Evolutionary conservation across 75 land plant genomes (phyloP), one percentile per base, ranked within the genome.

Genomic region (Selaginella moellendorffii): DNA sequence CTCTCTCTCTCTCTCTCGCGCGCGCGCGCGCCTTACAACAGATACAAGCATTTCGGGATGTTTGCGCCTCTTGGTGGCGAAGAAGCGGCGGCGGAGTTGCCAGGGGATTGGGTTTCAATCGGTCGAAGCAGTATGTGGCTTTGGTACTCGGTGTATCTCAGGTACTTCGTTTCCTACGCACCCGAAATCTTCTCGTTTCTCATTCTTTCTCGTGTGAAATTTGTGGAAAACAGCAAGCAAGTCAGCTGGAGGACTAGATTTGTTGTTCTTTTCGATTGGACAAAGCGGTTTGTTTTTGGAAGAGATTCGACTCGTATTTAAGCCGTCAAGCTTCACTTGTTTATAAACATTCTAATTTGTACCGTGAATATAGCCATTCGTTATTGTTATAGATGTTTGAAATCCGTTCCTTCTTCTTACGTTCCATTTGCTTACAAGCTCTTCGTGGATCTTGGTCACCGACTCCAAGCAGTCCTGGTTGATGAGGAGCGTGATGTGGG

Each of bases 71-170:
- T 69, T 0, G 71, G 71, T 29, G 71, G 71, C 20, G 71, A 69
- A 64, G 26, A 63, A n/a, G 54, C 69, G 19, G 71, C 54, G 2
- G 68, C 68, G 14, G 69, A 69, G 14, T 63, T 69, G 12, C 71
- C 71, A n/a, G 71, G 71, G 26, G 71, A 69, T 29, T 69, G 71
- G 71, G 68, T 69, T 26, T 64, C 69, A 17, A 69, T 69, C 12
- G 71, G 71, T n/a, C 53, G 71, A 23, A 69, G 71, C 36, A 69
- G 65, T 8, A 64, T 61, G 62, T 69, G 71, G 71, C 71, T 69
- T 27, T 69, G 71, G 71, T 69, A 69, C 36, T 69, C 71, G 1
- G 71, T 69, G 0, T 69, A 69, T 64, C 65, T 62, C 30, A 62
- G 64, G 64, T 62, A 62, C 23, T 5, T 18, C 18, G 51, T 10